Percentiles rank a stretch among this genome's conserved stretches.
These are phyloP conservation scores for Violaceomyces palustris DNA, from an alignment of 1,284 basidiomycete species.

Conservation along the genomic window DNA sequence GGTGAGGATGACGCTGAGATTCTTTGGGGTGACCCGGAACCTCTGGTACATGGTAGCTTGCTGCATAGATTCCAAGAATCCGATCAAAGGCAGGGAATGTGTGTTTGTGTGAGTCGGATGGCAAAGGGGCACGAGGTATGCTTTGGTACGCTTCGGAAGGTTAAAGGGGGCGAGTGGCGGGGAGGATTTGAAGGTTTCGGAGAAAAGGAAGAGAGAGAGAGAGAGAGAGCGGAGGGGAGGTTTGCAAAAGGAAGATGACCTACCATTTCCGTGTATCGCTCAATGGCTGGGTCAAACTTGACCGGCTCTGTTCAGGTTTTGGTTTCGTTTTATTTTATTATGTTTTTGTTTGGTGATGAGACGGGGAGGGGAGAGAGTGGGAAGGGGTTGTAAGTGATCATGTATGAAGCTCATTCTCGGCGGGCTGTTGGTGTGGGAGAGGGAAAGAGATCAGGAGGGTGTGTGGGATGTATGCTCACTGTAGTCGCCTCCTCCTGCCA, in stretches of 20 bases:
- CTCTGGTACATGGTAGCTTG: constrained; percentile 50
- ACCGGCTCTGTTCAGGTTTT: constrained; percentile 28
- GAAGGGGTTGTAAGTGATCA: too few species aligned
- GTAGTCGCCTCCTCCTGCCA: constrained; percentile 42
- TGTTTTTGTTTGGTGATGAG: too few species aligned
- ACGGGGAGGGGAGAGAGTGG: background rate
- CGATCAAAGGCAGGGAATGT: too few species aligned
- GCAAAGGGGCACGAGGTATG: too few species aligned
- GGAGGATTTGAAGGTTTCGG: background rate
- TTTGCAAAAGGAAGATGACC: background rate
- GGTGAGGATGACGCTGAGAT: constrained; percentile 24
- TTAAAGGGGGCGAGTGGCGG: too few species aligned
- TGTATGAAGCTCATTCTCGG: too few species aligned
- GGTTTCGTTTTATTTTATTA: background rate
- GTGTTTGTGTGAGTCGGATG: too few species aligned
- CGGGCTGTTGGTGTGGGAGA: background rate
- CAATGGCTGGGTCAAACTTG: constrained; percentile 47
- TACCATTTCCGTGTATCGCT: constrained; percentile 47
- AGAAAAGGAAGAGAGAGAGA: background rate
- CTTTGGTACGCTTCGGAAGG: too few species aligned
- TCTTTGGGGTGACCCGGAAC: constrained; percentile 39
- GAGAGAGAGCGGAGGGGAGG: background rate
- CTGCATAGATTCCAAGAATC: constrained; percentile 3
- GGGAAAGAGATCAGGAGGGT: background rate
- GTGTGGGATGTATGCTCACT: constrained; percentile 18